Evolutionary conservation across 1,139 yeast species (phyloP).

Genomic region (Geotrichum candidum): DNA sequence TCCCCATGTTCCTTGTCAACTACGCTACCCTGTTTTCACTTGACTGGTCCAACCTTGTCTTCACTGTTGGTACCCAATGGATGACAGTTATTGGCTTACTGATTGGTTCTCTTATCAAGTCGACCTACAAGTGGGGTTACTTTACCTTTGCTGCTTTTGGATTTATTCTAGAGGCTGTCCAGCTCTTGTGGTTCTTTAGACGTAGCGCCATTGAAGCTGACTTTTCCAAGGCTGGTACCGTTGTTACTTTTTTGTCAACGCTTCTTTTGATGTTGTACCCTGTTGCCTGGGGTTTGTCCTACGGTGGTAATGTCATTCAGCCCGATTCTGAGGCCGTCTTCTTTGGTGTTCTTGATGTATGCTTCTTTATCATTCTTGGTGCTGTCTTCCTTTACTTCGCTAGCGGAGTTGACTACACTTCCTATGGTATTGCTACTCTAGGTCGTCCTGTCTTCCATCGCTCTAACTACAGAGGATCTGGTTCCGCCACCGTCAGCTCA

Average conservation of each 20-base stretch:
- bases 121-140: too few species aligned
- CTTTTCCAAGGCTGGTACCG: constrained; percentile 8
- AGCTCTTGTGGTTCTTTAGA: constrained; percentile 23
- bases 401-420: constrained; percentile 23
- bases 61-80: constrained; percentile 43
- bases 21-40: too few species aligned
- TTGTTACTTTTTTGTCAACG: constrained; percentile 28
- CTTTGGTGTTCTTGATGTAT: constrained; percentile 50
- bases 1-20: too few species aligned
- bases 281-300: too few species aligned
- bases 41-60: constrained; percentile 36
- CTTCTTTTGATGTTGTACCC: constrained; percentile 28
- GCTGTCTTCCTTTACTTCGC: constrained; percentile 24
- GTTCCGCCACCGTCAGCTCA: neutral
- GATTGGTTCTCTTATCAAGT: constrained; percentile 47
- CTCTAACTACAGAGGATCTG: constrained; percentile 4
- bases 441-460: constrained; percentile 22
- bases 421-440: neutral
- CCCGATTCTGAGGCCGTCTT: too few species aligned
- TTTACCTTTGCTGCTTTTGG: constrained; percentile 24
- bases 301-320: too few species aligned
- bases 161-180: constrained; percentile 24
- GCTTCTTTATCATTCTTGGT: constrained; percentile 38
- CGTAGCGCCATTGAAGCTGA: constrained; percentile 20
- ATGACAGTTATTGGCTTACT: constrained; percentile 49